phyloP scores from a whole-genome alignment of 2,329 filamentous ascomycete genomes.

The Cladophialophora chaetospira region DNA sequence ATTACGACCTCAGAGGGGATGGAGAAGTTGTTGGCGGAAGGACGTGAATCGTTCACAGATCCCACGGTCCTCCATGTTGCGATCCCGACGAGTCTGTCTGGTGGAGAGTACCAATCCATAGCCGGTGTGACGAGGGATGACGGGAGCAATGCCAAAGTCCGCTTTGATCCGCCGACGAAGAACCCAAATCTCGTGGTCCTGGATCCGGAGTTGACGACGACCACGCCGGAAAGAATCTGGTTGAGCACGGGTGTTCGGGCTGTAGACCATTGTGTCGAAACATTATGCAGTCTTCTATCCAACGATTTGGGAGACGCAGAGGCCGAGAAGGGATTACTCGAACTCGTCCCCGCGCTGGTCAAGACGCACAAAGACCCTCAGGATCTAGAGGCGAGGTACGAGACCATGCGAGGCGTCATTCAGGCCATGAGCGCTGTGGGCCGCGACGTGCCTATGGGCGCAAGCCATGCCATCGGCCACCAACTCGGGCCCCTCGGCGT shows the following conservation, averaged over 20 bases:
- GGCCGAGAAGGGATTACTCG: conserved; percentile 43
- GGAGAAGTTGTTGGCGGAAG: conserved; percentile 38
- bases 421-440: conserved; percentile 55
- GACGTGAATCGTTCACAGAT: conserved; percentile 17
- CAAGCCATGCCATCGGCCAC: conserved; percentile 57
- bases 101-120: conserved; percentile 46
- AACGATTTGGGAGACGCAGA: conserved; percentile 41
- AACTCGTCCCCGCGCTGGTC: conserved; percentile 49
- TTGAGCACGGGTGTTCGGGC: conserved; percentile 59
- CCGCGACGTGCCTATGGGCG: conserved; percentile 48
- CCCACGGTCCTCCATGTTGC: conserved; percentile 34
- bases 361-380: conserved; percentile 40
- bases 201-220: conserved; percentile 54
- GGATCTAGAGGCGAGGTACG: conserved; percentile 47
- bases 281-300: conserved; percentile 48
- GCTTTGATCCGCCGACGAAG: conserved; percentile 41
- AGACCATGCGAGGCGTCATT: conserved; percentile 55
- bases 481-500: conserved; percentile 59
- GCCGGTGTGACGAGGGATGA: conserved; percentile 39
- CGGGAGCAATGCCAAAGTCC: conserved; percentile 38
- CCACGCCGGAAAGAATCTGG: conserved; percentile 58
- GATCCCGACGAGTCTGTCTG: conserved; percentile 47
- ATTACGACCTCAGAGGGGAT: conserved; percentile 44
- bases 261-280: conserved; percentile 62
- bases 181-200: conserved; percentile 58